Evolutionary conservation across 306 rosid genomes (phyloP), one percentile per base, ranked within the genome.

Genomic region (Lagenaria siceraria): DNA sequence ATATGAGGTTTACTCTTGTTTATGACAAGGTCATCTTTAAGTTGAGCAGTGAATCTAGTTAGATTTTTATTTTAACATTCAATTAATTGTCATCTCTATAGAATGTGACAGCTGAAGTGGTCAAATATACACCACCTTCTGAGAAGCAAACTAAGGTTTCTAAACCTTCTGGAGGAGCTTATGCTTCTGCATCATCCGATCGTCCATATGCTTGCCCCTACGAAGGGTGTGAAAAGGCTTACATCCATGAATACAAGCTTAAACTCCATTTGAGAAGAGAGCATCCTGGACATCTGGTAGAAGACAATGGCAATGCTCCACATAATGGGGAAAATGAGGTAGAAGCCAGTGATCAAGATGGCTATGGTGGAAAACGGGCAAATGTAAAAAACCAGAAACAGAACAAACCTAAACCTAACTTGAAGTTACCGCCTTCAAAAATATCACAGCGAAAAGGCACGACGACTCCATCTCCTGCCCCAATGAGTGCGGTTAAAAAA

Each of bases 341-440:
- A 88, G 99, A 92, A 86, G 97, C 87, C 49, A 92, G 99, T 79
- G 99, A 92, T 69, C 93, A 89, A 74, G 99, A 92, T 80, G 95
- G 84, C 31, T 90, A 87, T 62, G 88, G 81, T 8, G 89, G 88
- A 43, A 90, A 90, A 77, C 87, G 91, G 7, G 83, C 81, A 49
- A 89, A 88, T 52, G 87, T 87, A 43, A 92, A 87, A 78, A 83
- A 65, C 86, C 96, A 88, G 93, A 92, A 90, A 81, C 91, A 83
- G 81, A 95, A 77, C 70, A 88, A 75, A 85, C 74, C 91, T 25
- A 95, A 89, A 78, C 92, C 96, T 25, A 90, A 75, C 80, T 55
- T 85, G 84, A 95, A 90, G 87, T 71, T 84, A 83, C 97, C 96
- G 29, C 90, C 91, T 72, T 74, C 91, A 5, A 95, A 92, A 81